These are phyloP conservation scores for Erodium trifolium DNA, from an alignment of 441 rosid species.

Conservation along the genomic window DNA sequence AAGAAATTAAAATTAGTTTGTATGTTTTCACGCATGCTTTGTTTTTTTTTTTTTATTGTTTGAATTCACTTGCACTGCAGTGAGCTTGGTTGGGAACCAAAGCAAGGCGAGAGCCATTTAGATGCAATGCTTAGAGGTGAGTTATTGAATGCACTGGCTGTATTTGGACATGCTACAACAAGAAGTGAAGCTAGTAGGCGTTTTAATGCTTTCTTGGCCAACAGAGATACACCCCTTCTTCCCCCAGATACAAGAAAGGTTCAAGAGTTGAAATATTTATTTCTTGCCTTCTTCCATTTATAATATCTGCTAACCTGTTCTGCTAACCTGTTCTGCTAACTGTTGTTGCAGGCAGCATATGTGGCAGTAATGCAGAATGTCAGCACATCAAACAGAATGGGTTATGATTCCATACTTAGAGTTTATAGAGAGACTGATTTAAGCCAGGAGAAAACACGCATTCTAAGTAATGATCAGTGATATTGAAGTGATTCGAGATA, in stretches of 20 bases:
- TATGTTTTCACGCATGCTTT: no score
- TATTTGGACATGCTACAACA: slow-evolving; percentile 60
- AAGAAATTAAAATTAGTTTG: no score
- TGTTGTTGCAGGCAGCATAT: slow-evolving; percentile 64
- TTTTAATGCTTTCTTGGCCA: slow-evolving; percentile 59
- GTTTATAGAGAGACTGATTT: slow-evolving; percentile 85
- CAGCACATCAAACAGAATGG: slow-evolving; percentile 50
- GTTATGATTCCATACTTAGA: slow-evolving; percentile 63
- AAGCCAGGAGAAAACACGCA: slow-evolving; percentile 89
- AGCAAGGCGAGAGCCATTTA: slow-evolving; percentile 76
- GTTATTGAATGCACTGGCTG: slow-evolving; percentile 66
- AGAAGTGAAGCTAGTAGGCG: slow-evolving; percentile 59
- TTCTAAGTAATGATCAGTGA: slow-evolving; percentile 43
- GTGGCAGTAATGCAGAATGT: slow-evolving; percentile 78
- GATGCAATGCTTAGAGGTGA: slow-evolving; percentile 94
- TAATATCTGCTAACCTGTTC: no score
- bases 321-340: slow-evolving; percentile 12
- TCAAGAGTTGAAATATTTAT: slow-evolving; percentile 7
- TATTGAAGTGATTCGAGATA: not conserved
- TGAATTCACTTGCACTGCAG: slow-evolving; percentile 45
- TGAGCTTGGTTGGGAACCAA: slow-evolving; percentile 86
- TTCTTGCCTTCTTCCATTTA: not conserved
- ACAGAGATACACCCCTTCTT: slow-evolving; percentile 71
- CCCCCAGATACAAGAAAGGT: slow-evolving; percentile 90
- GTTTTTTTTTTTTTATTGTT: not conserved